Evolutionary conservation across 371 early-diverging fungal genomes (phyloP).

Genomic region (Rhizomucor pusillus): DNA sequence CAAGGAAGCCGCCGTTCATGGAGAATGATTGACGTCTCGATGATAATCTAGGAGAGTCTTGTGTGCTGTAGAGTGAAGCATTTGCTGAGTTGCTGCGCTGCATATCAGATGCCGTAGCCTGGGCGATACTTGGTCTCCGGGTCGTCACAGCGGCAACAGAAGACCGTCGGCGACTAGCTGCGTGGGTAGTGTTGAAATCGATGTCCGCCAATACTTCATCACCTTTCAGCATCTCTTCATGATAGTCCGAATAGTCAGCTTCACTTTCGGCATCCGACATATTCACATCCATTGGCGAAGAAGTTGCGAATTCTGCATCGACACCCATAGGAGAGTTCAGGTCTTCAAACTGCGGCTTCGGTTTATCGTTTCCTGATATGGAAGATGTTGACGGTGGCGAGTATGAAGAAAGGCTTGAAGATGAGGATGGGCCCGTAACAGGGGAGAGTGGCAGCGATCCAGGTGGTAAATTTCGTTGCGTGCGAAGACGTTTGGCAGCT

Average conservation of each 20-base stretch:
- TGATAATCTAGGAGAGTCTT: conserved; percentile 8
- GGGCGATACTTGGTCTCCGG: conserved; percentile 17
- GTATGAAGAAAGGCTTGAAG: conserved; percentile 12
- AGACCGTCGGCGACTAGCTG: conserved; percentile 8
- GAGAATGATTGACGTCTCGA: conserved; percentile 15
- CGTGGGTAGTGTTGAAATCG: conserved; percentile 10
- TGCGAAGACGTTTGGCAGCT: conserved; percentile 14
- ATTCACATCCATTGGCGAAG: conserved; percentile 7
- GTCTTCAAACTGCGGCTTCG: not conserved
- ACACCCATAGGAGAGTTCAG: not conserved
- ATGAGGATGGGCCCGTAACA: conserved; percentile 12
- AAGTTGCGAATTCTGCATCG: conserved; percentile 8
- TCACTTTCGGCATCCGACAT: conserved; percentile 40
- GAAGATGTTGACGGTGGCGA: conserved; percentile 17
- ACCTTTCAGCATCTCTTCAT: conserved; percentile 58
- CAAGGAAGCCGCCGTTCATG: conserved; percentile 10
- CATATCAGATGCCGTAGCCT: conserved; percentile 8
- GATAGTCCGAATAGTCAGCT: conserved; percentile 52
- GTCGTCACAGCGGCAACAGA: conserved; percentile 5
- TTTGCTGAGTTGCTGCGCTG: not conserved
- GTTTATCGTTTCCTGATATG: not conserved
- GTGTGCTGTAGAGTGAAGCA: not conserved
- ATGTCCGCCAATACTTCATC: conserved; percentile 41
- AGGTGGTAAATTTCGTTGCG: not conserved
- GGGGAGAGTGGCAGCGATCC: conserved; percentile 12